Conservation (phyloP, 2,329 filamentous ascomycete species). For the Epichloe uncinata region DNA sequence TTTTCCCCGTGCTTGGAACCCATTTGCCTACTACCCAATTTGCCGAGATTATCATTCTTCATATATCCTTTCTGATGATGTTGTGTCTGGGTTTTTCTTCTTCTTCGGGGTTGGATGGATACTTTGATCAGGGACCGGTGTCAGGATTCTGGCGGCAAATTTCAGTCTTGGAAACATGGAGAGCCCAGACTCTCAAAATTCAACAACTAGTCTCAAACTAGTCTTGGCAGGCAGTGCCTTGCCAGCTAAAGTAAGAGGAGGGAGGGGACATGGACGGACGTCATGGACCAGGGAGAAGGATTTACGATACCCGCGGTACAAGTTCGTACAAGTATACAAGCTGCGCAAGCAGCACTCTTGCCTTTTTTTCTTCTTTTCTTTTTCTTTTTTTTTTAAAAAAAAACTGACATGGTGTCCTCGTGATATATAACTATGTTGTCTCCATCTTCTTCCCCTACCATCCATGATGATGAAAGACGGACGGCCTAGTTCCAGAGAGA, state of each 20-base stretch:
- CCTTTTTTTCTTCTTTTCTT: slow-evolving; percentile 6
- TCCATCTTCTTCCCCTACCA: background rate
- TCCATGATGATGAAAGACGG: no score
- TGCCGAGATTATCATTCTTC: no score
- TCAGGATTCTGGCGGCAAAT: background rate
- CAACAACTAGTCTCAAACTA: background rate
- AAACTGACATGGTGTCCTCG: background rate
- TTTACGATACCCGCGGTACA: background rate
- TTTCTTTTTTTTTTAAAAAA: slow-evolving; percentile 9
- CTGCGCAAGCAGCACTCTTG: slow-evolving; percentile 2
- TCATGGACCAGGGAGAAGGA: background rate
- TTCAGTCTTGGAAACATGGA: background rate
- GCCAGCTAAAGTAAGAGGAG: background rate
- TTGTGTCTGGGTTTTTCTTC: background rate
- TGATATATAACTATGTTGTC: no score
- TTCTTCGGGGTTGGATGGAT: background rate
- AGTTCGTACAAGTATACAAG: background rate
- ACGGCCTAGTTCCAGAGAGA: background rate
- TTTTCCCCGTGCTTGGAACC: background rate
- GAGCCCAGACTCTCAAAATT: background rate
- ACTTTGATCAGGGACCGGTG: background rate
- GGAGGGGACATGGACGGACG: background rate
- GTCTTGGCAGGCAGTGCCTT: background rate
- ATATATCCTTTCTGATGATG: background rate
- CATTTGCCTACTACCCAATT: background rate